phyloP scores from a whole-genome alignment of 208 protist genomes.

The Porcisia deanei region DNA sequence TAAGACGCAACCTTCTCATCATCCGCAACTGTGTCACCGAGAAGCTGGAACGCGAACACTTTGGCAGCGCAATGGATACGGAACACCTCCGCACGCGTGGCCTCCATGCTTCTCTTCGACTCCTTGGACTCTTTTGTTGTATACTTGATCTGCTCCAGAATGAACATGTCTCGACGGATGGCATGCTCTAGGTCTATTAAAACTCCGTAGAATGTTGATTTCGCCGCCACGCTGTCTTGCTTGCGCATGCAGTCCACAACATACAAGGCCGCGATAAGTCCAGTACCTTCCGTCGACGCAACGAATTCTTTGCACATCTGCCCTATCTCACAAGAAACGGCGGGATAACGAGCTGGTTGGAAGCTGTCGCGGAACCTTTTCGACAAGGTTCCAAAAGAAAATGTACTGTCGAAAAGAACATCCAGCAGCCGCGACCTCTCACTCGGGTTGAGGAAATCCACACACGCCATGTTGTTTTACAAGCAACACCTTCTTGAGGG shows the following conservation, averaged over 20 bases:
- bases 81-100: constrained; percentile 60
- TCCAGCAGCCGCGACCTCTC: constrained; percentile 33
- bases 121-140: constrained; percentile 74
- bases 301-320: constrained; percentile 47
- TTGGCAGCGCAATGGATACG: constrained; percentile 71
- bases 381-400: constrained; percentile 43
- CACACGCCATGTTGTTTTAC: constrained; percentile 4
- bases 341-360: constrained; percentile 36
- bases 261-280: constrained; percentile 54
- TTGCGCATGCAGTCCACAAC: constrained; percentile 60
- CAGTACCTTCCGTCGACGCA: constrained; percentile 43
- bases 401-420: constrained; percentile 32
- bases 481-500: neutral
- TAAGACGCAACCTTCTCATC: constrained; percentile 50
- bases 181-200: constrained; percentile 65
- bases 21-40: constrained; percentile 37
- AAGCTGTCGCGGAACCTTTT: constrained; percentile 62
- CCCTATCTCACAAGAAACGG: constrained; percentile 40
- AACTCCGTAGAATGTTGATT: constrained; percentile 61
- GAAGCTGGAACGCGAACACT: constrained; percentile 64
- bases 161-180: constrained; percentile 67
- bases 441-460: constrained; percentile 28
- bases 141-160: constrained; percentile 75
- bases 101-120: constrained; percentile 54
- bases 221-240: constrained; percentile 51